Evolutionary conservation across 2,329 filamentous ascomycete species (phyloP).

Genomic region (Helminthosporium solani): DNA sequence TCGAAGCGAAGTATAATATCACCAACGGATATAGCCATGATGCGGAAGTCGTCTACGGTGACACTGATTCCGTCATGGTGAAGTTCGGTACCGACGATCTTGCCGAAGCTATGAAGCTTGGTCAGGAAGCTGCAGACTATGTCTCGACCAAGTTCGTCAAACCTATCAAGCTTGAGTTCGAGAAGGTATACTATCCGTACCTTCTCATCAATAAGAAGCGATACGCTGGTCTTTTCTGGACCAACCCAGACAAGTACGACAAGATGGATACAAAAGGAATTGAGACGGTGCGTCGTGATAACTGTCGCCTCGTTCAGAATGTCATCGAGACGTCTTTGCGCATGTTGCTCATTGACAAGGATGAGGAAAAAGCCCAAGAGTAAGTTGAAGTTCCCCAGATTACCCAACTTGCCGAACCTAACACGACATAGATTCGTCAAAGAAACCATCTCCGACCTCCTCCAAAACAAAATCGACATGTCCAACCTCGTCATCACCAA

Average conservation of each 20-base stretch:
- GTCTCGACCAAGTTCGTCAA: slow-evolving; percentile 93
- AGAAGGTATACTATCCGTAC: slow-evolving; percentile 98
- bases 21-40: slow-evolving; percentile 94
- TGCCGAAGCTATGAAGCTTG: slow-evolving; percentile 86
- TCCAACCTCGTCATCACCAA: slow-evolving; percentile 99
- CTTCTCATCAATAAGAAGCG: slow-evolving; percentile 99
- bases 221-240: slow-evolving; percentile 98
- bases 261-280: slow-evolving; percentile 99
- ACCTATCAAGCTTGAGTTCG: slow-evolving; percentile 98
- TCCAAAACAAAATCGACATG: slow-evolving; percentile 99
- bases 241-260: slow-evolving; percentile 88
- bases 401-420: slow-evolving; percentile 41
- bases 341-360: slow-evolving; percentile 92
- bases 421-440: slow-evolving; percentile 76
- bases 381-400: slow-evolving; percentile 53
- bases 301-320: slow-evolving; percentile 91
- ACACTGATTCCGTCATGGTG: slow-evolving; percentile 99
- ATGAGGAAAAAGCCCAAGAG: slow-evolving; percentile 89
- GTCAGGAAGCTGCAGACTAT: slow-evolving; percentile 84
- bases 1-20: slow-evolving; percentile 84
- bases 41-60: slow-evolving; percentile 96
- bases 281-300: slow-evolving; percentile 95
- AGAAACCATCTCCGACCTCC: slow-evolving; percentile 86
- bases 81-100: slow-evolving; percentile 93
- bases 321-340: slow-evolving; percentile 95